Conservation (phyloP, 257 asterid genomes). For the Nicotiana benthamiana region DNA sequence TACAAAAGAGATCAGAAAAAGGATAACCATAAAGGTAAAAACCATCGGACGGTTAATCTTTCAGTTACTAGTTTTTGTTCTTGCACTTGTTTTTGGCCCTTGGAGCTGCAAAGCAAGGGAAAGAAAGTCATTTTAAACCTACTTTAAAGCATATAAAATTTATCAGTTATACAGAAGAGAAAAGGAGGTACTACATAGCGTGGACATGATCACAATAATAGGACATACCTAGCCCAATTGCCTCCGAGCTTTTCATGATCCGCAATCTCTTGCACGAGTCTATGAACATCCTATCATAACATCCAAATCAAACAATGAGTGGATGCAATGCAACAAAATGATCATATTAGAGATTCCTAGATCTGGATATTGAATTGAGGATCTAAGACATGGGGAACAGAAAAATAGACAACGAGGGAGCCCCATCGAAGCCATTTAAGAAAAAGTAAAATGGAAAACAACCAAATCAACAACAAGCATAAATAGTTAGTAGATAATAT, state of each 20-base stretch:
- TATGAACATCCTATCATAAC: constrained; percentile 63
- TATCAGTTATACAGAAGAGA: neutral
- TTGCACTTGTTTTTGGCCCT: constrained; percentile 62
- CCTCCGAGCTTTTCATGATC: constrained; percentile 87
- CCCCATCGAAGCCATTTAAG: neutral
- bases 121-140: neutral
- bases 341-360: neutral
- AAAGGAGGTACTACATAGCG: neutral
- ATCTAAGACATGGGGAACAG: neutral
- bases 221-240: constrained; percentile 68
- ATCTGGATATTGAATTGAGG: too few relatives aligned
- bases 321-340: neutral
- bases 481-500: too few relatives aligned
- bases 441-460: neutral
- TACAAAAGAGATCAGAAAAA: neutral
- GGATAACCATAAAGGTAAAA: neutral
- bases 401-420: neutral
- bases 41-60: neutral
- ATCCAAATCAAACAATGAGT: constrained; percentile 2
- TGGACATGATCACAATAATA: neutral
- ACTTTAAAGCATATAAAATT: neutral
- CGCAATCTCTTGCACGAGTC: constrained; percentile 76
- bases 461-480: too few relatives aligned
- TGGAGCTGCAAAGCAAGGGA: constrained; percentile 52
- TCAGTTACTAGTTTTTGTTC: constrained; percentile 12